A percentile compares a stretch with the other conserved stretches of the same genome.
Evolutionary conservation across 106 monocot species (phyloP).

Genomic region (Dendrobium nobile): DNA sequence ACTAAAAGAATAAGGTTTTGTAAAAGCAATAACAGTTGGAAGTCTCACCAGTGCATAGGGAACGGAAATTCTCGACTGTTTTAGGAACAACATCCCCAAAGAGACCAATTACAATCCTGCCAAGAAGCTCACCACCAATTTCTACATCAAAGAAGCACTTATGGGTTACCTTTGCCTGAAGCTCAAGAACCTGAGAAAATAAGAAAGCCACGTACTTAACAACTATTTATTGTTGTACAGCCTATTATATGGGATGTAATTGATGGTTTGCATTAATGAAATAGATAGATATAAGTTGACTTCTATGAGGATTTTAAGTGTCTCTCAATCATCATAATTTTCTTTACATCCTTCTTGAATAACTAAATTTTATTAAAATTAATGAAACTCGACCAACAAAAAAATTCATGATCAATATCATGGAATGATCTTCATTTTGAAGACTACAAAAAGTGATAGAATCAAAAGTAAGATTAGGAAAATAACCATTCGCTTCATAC

Average conservation of each 20-base stretch:
- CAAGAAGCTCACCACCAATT: conserved; percentile 64
- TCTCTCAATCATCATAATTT: neutral
- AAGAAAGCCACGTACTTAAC: neutral
- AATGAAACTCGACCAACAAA: neutral
- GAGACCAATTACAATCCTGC: conserved; percentile 66
- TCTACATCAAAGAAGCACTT: conserved; percentile 90
- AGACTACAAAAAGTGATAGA: neutral
- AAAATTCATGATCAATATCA: neutral
- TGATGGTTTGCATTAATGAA: neutral
- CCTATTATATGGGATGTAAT: neutral
- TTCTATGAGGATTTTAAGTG: neutral
- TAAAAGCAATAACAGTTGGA: neutral
- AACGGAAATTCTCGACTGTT: conserved; percentile 76
- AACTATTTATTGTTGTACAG: neutral
- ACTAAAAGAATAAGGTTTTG: neutral
- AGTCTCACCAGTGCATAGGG: conserved; percentile 65
- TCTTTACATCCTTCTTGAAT: neutral
- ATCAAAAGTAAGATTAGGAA: neutral
- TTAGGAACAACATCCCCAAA: conserved; percentile 69
- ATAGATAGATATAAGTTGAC: neutral
- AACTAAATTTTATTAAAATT: neutral
- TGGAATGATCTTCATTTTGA: neutral
- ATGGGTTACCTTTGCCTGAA: conserved; percentile 59
- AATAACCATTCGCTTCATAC: neutral
- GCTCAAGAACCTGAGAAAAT: conserved; percentile 28